These are phyloP conservation scores for Gillenia trifoliata DNA, from an alignment of 306 rosid species.

Conservation along the genomic window DNA sequence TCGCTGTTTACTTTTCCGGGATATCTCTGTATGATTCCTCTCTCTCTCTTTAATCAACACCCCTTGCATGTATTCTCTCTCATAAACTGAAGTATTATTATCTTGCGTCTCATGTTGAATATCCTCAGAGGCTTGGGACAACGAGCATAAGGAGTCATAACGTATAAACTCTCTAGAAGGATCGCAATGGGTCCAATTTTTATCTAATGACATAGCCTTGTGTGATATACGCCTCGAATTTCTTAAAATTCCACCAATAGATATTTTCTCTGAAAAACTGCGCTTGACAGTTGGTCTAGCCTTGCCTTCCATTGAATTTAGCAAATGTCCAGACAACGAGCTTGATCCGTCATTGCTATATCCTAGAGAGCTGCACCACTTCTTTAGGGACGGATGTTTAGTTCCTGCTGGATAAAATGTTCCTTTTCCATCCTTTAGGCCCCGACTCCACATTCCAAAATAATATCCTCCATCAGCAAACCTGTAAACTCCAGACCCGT, in stretches of 20 bases:
- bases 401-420: slow-evolving; percentile 74
- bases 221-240: slow-evolving; percentile 44
- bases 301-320: slow-evolving; percentile 27
- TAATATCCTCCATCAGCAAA: slow-evolving; percentile 76
- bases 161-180: slow-evolving; percentile 31
- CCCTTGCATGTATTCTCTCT: slow-evolving; percentile 93
- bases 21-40: slow-evolving; percentile 34
- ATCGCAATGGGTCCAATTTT: slow-evolving; percentile 23
- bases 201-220: slow-evolving; percentile 37
- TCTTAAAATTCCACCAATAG: slow-evolving; percentile 35
- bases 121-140: slow-evolving; percentile 29
- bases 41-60: slow-evolving; percentile 68
- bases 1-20: slow-evolving; percentile 36
- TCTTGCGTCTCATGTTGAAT: slow-evolving; percentile 38
- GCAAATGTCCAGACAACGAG: slow-evolving; percentile 14
- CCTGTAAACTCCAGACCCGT: slow-evolving; percentile 78
- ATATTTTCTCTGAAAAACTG: slow-evolving; percentile 50
- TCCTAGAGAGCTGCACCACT: slow-evolving; percentile 43
- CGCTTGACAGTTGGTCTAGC: slow-evolving; percentile 43
- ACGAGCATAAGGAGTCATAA: slow-evolving; percentile 27
- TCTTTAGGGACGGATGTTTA: slow-evolving; percentile 59
- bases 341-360: slow-evolving; percentile 19
- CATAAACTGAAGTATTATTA: slow-evolving; percentile 35
- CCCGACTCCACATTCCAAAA: slow-evolving; percentile 82
- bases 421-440: slow-evolving; percentile 92